These are phyloP conservation scores for Galeopsis tetrahit DNA, from an alignment of 257 asterid genomes.

Conservation along the genomic window DNA sequence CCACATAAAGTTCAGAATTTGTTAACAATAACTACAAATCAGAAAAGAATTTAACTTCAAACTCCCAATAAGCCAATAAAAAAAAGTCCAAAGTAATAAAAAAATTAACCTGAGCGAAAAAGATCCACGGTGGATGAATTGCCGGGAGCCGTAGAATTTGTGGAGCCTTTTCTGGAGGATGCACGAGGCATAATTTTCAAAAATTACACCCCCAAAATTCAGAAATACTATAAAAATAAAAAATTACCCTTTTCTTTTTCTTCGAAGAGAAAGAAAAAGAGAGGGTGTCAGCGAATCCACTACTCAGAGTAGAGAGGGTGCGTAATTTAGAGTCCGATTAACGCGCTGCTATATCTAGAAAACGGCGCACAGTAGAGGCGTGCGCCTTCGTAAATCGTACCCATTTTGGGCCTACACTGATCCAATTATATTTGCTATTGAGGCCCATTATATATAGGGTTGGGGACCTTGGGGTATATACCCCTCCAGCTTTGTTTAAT, in stretches of 20 bases:
- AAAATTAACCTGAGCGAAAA: slow-evolving; percentile 69
- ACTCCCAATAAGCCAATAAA: not conserved
- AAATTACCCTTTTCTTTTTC: slow-evolving; percentile 26
- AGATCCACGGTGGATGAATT: slow-evolving; percentile 74
- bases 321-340: slow-evolving; percentile 18
- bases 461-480: too few relatives aligned
- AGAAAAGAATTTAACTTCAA: slow-evolving; percentile 14
- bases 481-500: too few relatives aligned
- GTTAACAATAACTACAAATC: slow-evolving; percentile 14
- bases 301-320: slow-evolving; percentile 18
- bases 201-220: slow-evolving; percentile 23
- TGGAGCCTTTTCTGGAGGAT: slow-evolving; percentile 65
- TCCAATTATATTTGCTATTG: too few relatives aligned
- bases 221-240: not conserved
- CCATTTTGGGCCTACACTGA: not conserved
- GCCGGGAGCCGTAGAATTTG: slow-evolving; percentile 57
- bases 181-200: slow-evolving; percentile 72
- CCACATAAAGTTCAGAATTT: not conserved
- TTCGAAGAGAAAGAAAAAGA: slow-evolving; percentile 32
- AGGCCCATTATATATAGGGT: too few relatives aligned
- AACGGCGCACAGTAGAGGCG: slow-evolving; percentile 32
- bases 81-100: not conserved
- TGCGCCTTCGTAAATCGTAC: not conserved
- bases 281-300: slow-evolving; percentile 35
- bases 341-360: not conserved